Conservation (phyloP, 768 basidiomycete species). For the Lyophyllum shimeji region DNA sequence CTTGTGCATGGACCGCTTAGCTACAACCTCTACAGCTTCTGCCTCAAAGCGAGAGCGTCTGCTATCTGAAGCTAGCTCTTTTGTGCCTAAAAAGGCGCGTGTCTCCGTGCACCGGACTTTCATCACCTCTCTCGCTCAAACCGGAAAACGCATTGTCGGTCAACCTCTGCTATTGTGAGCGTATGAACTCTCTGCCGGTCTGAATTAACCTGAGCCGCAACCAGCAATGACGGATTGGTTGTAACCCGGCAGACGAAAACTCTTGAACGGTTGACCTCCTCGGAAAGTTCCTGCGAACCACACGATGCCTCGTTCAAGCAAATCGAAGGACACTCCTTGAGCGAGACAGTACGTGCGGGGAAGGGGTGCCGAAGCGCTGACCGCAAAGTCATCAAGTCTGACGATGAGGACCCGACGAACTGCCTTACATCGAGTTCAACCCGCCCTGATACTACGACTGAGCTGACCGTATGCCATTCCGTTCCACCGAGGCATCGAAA, state of each 20-base stretch:
- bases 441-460: not conserved
- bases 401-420: not conserved
- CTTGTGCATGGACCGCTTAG: not conserved
- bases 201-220: not conserved
- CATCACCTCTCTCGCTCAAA: not conserved
- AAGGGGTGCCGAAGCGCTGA: not conserved
- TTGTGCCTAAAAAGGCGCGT: not conserved
- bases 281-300: not conserved
- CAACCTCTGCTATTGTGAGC: not conserved
- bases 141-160: not conserved
- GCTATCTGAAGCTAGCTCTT: not conserved
- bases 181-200: not conserved
- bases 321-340: not conserved
- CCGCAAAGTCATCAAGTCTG: not conserved
- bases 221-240: not conserved
- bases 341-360: not conserved
- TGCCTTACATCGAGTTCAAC: not conserved
- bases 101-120: not conserved
- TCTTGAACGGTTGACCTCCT: not conserved
- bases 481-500: not conserved
- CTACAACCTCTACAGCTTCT: not conserved
- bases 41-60: not conserved
- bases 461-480: not conserved
- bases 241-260: not conserved
- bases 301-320: not conserved